Evolutionary conservation across 768 basidiomycete species (phyloP), one percentile per base, ranked within the genome.

Genomic region (Boletus tomentosulus): DNA sequence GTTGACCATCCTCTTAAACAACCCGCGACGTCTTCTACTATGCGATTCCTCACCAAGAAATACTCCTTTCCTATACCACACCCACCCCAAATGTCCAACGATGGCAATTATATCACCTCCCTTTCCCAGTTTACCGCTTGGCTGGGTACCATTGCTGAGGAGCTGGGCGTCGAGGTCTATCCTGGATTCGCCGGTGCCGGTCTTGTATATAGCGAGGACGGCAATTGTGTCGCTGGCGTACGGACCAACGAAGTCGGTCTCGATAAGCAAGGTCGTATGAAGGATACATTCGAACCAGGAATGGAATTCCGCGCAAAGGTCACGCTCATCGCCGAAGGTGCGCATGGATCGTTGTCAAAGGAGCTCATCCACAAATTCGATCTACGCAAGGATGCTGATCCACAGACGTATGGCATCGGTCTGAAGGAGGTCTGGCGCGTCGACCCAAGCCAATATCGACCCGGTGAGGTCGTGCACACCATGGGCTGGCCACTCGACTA

Each of bases 401-500:
- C 88, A 2, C 97, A 98, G 74, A 98, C 96, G 3, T 98, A 98
- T 62, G 97, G 88, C 0, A 84, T 99, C 53, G 97, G 97, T 3
- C 74, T 98, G 48, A 98, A 99, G 76, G 96, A 99, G 70, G 93
- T 98, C 2, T 98, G 97, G 97, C 82, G 89, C 35, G 86, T 99
- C 12, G 83, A 84, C 67, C 59, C 79, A 52, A 78, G 63, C 47
- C 62, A 76, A 60, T 80, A 93, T 67, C 70, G 79, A 28, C 83
- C 92, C 0, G 76, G 78, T 3, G 80, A 91, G 63, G 85, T 97
- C n/a, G 80, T 94, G 6, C 97, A 99, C 71, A 93, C 92, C 8
- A 75, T 99, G 62, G 97, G 97, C 6, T 98, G 89, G 90, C 97
- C 97, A 0, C 73, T 99, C 52, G 84, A 89, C 66, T 79, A 71